These are phyloP conservation scores for Ceratocystis cubensis DNA, from an alignment of 2,329 filamentous ascomycete species.

Conservation along the genomic window DNA sequence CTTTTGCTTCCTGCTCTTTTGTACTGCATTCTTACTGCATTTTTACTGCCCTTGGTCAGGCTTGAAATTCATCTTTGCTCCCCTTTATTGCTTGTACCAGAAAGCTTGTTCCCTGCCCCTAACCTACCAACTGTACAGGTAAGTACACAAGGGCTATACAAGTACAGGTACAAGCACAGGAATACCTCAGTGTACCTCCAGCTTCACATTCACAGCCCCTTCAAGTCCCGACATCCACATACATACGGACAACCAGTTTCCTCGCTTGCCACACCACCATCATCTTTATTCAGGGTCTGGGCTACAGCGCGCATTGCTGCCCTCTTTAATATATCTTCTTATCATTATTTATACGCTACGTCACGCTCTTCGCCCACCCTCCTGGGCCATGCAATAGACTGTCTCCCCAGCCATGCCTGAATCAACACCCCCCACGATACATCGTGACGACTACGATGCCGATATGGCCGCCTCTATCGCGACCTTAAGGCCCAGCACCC, in stretches of 20 bases:
- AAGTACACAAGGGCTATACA: too few species aligned
- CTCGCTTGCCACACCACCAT: not conserved
- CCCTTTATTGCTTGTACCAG: not conserved
- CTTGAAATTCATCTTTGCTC: not conserved
- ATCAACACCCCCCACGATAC: conserved; percentile 5
- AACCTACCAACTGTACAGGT: too few species aligned
- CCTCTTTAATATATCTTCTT: not conserved
- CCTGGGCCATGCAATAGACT: conserved; percentile 1
- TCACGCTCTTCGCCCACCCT: not conserved
- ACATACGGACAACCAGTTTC: too few species aligned
- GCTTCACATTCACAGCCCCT: not conserved
- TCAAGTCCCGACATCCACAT: not conserved
- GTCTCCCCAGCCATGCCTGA: conserved; percentile 6
- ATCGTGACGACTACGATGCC: conserved; percentile 3
- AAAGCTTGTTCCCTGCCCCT: not conserved
- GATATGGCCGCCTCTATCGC: conserved; percentile 31
- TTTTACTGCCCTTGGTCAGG: not conserved
- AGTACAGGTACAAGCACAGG: not conserved
- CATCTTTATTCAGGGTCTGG: not conserved
- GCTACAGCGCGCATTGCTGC: not conserved
- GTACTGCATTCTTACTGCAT: not conserved
- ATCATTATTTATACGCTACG: not conserved
- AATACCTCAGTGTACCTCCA: not conserved
- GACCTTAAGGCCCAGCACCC: conserved; percentile 37
- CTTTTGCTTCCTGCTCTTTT: not conserved